phyloP scores from a whole-genome alignment of 257 asterid genomes.

The Ajuga chamaepitys region DNA sequence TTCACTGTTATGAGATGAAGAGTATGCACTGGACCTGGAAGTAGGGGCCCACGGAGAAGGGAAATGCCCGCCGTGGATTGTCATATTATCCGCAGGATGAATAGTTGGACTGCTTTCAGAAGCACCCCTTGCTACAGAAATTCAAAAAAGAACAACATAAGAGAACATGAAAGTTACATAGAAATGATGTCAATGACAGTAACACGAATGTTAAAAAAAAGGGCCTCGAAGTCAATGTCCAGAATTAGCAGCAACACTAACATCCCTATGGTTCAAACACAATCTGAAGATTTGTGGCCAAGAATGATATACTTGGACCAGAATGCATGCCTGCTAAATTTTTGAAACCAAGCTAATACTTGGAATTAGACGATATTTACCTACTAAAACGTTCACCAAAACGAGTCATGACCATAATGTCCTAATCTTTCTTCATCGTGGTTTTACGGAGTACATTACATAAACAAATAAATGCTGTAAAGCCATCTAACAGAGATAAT shows the following conservation, averaged over 20 bases:
- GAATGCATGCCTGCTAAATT: neutral
- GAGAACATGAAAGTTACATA: neutral
- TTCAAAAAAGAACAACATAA: conserved; percentile 6
- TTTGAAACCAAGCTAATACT: neutral
- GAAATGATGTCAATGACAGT: neutral
- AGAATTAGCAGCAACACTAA: too few species aligned
- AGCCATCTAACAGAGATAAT: neutral
- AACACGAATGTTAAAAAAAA: too few species aligned
- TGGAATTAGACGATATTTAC: neutral
- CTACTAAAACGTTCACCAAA: neutral
- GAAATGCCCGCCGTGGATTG: conserved; percentile 37
- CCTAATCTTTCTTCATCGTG: neutral
- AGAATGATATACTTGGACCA: neutral
- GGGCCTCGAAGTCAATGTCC: too few species aligned
- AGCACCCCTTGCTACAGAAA: conserved; percentile 28
- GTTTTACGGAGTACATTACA: neutral
- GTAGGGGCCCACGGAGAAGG: conserved; percentile 49
- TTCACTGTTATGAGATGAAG: conserved; percentile 39
- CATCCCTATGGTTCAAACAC: too few species aligned
- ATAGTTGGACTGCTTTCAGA: conserved; percentile 39
- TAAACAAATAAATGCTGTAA: conserved; percentile 1
- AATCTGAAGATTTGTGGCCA: neutral
- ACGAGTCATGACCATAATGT: neutral
- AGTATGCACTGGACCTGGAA: conserved; percentile 39
- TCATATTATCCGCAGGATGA: conserved; percentile 38